Conservation (phyloP, 768 basidiomycete genomes). For the Hebeloma cylindrosporum region DNA sequence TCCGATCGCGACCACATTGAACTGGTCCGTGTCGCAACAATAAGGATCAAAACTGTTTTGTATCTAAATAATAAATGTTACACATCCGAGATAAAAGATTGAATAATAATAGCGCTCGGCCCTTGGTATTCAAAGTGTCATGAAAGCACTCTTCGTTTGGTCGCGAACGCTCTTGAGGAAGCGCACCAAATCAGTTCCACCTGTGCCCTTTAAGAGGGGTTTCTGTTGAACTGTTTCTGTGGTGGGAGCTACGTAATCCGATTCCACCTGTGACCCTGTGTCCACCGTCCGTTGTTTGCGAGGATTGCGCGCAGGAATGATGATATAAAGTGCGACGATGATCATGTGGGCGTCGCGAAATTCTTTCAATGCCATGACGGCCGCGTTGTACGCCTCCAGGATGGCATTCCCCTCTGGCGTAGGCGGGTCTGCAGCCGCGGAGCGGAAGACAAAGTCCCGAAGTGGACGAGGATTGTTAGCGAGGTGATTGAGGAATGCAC, state of each 20-base stretch:
- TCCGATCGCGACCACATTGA: no score
- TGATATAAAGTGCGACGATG: conserved; percentile 73
- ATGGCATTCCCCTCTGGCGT: conserved; percentile 24
- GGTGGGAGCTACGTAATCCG: neutral
- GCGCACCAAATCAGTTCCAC: conserved; percentile 74
- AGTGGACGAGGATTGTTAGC: conserved; percentile 57
- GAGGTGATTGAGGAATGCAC: conserved; percentile 74
- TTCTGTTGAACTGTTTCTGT: neutral
- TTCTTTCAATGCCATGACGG: conserved; percentile 63
- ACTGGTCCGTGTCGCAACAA: no score
- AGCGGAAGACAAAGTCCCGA: conserved; percentile 48
- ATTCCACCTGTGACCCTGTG: neutral
- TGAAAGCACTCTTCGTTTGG: conserved; percentile 50
- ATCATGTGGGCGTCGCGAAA: conserved; percentile 79
- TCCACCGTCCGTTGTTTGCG: conserved; percentile 19
- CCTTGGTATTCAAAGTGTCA: no score
- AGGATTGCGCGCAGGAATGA: conserved; percentile 58
- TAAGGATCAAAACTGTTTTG: no score
- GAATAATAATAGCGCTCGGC: no score
- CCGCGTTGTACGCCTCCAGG: conserved; percentile 59
- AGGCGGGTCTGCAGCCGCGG: conserved; percentile 3
- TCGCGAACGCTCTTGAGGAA: conserved; percentile 76
- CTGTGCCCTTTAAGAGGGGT: conserved; percentile 45
- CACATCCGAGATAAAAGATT: no score
- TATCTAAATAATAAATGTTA: no score